Base-by-base conservation (phyloP, 108 stramenopile species). In the Nitzschia sp. region DNA sequence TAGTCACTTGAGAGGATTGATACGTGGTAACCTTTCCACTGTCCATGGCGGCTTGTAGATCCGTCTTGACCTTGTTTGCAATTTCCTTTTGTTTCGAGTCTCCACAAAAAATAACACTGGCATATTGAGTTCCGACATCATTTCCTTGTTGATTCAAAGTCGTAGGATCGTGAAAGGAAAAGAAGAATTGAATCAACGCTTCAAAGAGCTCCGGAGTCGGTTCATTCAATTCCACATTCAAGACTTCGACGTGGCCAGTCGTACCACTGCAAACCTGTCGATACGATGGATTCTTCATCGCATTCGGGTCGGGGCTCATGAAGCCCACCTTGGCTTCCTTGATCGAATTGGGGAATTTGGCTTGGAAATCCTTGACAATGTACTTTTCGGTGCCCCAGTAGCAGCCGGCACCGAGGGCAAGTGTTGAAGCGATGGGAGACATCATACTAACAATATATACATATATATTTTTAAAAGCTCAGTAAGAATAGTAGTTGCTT, bases 41-140 rank as follows among this genome's bases (percentile, higher is more conserved):
- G 44, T 76, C 69, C 25, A 84, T 47, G 9, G 55, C 26, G 0
- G 5, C 23, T 62, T 87, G 87, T n/a, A 88, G 66, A 29, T 91
- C 85, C 11, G 44, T 63, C 62, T 69, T 85, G 65, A 87, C 81
- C 62, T 73, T 80, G 41, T 81, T 53, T 25, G 87, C 89, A 69
- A 85, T 86, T 45, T 63, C 38, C 21, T 17, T 29, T 73, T 94
- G 90, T 38, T 83, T 77, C 23, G 76, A 76, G 26, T 81, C 86
- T 48, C 79, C 64, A 38, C 36, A 68, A 80, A 92, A 97, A 17
- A 97, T 82, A 11, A 58, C 85, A 28, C 76, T 77, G 26, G 85
- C 81, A 68, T 97, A 97, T 66, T 97, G 96, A 3, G 87, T 84
- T 2, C 96, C 96, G 13, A 55, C 44, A 81, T 97, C 96, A 48